Conservation (phyloP, 1,284 basidiomycete species). For the Trichosporon sp. region DNA sequence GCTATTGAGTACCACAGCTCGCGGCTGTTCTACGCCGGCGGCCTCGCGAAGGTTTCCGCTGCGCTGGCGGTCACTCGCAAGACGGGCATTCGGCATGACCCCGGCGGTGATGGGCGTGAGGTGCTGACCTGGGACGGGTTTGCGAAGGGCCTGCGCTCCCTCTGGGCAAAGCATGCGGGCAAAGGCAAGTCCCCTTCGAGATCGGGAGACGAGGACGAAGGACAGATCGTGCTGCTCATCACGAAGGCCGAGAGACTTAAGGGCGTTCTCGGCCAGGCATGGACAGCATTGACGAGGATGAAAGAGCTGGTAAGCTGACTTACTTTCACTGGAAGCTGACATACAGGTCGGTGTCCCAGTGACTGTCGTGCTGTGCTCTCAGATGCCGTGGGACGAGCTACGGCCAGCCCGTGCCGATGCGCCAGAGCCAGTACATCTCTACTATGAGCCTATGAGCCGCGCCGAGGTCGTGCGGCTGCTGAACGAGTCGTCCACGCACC, state of each 20-base stretch:
- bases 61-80: slow-evolving; percentile 18
- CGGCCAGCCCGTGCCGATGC: slow-evolving; percentile 64
- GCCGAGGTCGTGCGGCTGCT: slow-evolving; percentile 31
- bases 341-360: slow-evolving; percentile 47
- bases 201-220: slow-evolving; percentile 31
- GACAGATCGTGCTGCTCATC: slow-evolving; percentile 56
- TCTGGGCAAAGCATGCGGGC: slow-evolving; percentile 32
- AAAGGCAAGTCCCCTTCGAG: slow-evolving; percentile 19
- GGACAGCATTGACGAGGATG: slow-evolving; percentile 66
- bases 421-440: slow-evolving; percentile 69
- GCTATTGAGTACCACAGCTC: slow-evolving; percentile 62
- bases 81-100: slow-evolving; percentile 26
- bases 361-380: slow-evolving; percentile 63
- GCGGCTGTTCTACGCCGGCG: slow-evolving; percentile 62
- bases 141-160: slow-evolving; percentile 55
- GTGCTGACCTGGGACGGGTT: slow-evolving; percentile 66
- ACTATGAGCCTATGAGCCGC: slow-evolving; percentile 57
- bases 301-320: slow-evolving; percentile 61
- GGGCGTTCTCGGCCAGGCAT: slow-evolving; percentile 58
- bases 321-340: background rate
- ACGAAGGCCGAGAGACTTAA: slow-evolving; percentile 65
- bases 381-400: slow-evolving; percentile 67
- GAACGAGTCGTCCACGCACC: slow-evolving; percentile 30
- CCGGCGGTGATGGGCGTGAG: slow-evolving; percentile 18
- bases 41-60: slow-evolving; percentile 57